phyloP scores from a whole-genome alignment of 139 green algal genomes.

The Coccomyxa sp. region DNA sequence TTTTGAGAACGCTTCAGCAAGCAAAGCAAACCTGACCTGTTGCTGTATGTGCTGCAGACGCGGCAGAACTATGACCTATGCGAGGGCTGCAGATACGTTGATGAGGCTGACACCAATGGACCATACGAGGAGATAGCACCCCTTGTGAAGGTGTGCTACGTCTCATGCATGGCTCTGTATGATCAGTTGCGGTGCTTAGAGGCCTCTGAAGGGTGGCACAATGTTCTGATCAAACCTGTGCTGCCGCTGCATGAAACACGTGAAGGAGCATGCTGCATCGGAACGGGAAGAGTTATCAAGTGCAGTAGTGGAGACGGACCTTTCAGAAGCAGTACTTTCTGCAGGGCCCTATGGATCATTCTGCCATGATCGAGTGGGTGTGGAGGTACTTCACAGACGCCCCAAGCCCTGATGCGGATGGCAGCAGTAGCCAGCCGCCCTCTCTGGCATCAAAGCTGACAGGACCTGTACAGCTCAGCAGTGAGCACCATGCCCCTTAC shows the following conservation, averaged over 20 bases:
- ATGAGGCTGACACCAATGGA: not conserved
- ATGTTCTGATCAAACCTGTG: no score
- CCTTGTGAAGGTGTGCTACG: not conserved
- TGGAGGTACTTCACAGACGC: slow-evolving; percentile 38
- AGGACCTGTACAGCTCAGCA: no score
- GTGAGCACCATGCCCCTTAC: not conserved
- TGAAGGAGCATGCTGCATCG: not conserved
- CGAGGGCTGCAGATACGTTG: not conserved
- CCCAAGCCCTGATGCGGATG: no score
- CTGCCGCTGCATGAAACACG: not conserved
- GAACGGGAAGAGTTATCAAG: not conserved
- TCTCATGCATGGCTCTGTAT: not conserved
- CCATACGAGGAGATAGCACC: not conserved
- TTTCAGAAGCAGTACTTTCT: not conserved
- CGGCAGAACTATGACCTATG: slow-evolving; percentile 1
- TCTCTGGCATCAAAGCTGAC: not conserved
- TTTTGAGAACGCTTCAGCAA: no score
- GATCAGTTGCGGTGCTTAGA: not conserved
- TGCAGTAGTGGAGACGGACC: not conserved
- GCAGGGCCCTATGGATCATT: slow-evolving; percentile 7
- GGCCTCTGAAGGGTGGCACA: not conserved
- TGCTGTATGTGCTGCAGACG: not conserved
- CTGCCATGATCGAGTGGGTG: slow-evolving; percentile 35
- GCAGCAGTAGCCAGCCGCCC: not conserved
- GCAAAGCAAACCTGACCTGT: not conserved